Evolutionary conservation across 2,329 filamentous ascomycete species (phyloP).

Genomic region (Ophiosphaerella korrae): DNA sequence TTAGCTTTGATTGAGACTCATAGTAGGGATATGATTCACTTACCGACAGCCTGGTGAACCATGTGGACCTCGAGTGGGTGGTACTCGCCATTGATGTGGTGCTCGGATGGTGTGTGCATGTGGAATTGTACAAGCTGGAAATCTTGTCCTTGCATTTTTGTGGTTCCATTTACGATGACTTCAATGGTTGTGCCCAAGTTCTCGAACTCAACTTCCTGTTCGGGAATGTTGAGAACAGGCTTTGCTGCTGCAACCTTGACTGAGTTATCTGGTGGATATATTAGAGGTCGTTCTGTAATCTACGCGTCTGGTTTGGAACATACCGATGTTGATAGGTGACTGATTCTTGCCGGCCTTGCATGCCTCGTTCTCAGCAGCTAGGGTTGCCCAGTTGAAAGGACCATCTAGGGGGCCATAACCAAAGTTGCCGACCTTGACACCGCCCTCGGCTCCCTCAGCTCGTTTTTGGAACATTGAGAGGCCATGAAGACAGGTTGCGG

Average conservation of each 20-base stretch:
- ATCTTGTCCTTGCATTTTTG: slow-evolving; percentile 47
- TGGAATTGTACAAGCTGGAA: slow-evolving; percentile 62
- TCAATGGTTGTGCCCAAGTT: slow-evolving; percentile 65
- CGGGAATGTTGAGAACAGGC: slow-evolving; percentile 48
- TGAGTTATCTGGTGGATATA: slow-evolving; percentile 30
- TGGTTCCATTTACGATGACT: slow-evolving; percentile 59
- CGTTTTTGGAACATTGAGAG: slow-evolving; percentile 44
- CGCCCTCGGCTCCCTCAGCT: slow-evolving; percentile 23
- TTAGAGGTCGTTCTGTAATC: slow-evolving; percentile 10
- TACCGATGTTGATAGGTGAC: slow-evolving; percentile 62
- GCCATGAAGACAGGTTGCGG: slow-evolving; percentile 51
- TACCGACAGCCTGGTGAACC: slow-evolving; percentile 59
- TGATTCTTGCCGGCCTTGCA: slow-evolving; percentile 59
- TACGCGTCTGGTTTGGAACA: slow-evolving; percentile 2
- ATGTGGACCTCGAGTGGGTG: slow-evolving; percentile 61
- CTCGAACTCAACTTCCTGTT: slow-evolving; percentile 56
- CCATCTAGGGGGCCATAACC: slow-evolving; percentile 52
- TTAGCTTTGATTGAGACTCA: slow-evolving; percentile 4
- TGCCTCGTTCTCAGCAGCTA: slow-evolving; percentile 51
- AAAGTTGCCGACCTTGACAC: slow-evolving; percentile 45
- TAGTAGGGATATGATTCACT: slow-evolving; percentile 11
- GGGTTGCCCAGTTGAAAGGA: slow-evolving; percentile 59
- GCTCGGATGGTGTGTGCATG: slow-evolving; percentile 66
- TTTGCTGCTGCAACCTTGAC: slow-evolving; percentile 37
- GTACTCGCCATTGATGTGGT: slow-evolving; percentile 57